phyloP scores from a whole-genome alignment of 1,284 basidiomycete species.

The Fomitiporia mediterranea region DNA sequence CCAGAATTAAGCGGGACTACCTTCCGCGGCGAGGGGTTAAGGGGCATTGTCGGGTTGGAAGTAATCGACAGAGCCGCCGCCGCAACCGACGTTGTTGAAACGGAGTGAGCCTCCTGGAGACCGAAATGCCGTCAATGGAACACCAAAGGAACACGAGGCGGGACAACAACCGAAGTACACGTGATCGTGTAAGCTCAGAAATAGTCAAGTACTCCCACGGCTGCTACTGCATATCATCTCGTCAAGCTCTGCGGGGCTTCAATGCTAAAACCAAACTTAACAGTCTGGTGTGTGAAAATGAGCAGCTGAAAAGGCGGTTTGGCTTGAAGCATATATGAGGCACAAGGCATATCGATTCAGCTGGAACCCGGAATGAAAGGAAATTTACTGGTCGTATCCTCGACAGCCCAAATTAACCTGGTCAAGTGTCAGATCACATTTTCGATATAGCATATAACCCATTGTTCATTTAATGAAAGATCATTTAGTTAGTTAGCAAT shows the following conservation, averaged over 20 bases:
- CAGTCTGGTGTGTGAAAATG: slow-evolving; percentile 27
- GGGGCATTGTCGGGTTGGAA: slow-evolving; percentile 32
- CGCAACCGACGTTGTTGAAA: slow-evolving; percentile 9
- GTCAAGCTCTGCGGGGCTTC: neutral
- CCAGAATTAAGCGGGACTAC: slow-evolving; percentile 62
- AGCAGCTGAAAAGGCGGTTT: slow-evolving; percentile 27
- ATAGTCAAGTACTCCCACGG: neutral
- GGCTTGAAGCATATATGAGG: slow-evolving; percentile 26
- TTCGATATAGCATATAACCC: too few relatives aligned
- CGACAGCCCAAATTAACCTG: slow-evolving; percentile 26
- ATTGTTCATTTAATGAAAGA: too few relatives aligned
- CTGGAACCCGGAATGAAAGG: slow-evolving; percentile 26
- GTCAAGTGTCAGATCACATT: slow-evolving; percentile 27
- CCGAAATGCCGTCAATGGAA: neutral
- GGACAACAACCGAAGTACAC: slow-evolving; percentile 5
- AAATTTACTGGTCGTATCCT: slow-evolving; percentile 20
- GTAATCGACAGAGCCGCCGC: neutral
- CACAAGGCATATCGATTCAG: slow-evolving; percentile 26
- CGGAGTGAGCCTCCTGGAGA: slow-evolving; percentile 1
- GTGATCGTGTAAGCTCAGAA: neutral
- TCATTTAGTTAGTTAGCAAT: too few relatives aligned
- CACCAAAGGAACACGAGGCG: neutral
- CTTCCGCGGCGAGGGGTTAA: slow-evolving; percentile 63
- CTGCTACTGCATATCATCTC: neutral
- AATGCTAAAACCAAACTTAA: slow-evolving; percentile 19